A percentile compares a stretch with the other conserved stretches of the same genome.
Evolutionary conservation across 148 eudicot species (phyloP).

Genomic region (Chenopodium berlandieri): DNA sequence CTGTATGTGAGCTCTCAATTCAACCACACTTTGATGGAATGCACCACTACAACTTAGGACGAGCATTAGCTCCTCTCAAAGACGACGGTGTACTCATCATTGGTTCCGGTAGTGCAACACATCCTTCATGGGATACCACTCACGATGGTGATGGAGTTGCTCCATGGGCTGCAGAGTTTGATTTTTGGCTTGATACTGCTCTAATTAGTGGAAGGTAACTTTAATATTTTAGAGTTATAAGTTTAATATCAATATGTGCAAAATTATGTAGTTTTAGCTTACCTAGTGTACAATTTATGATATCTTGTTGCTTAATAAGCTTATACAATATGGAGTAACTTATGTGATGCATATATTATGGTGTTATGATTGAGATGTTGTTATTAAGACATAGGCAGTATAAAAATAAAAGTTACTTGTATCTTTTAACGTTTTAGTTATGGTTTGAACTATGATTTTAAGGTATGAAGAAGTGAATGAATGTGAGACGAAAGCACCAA

Average conservation of each 20-base stretch:
- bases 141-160: conserved; percentile 26
- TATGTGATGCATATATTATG: no score
- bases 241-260: no score
- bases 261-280: no score
- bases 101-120: conserved; percentile 79
- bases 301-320: no score
- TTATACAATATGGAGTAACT: no score
- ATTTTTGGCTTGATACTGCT: conserved; percentile 67
- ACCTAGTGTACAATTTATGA: no score
- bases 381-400: no score
- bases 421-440: not conserved
- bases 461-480: conserved; percentile 64
- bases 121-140: conserved; percentile 46
- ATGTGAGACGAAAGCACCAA: conserved; percentile 57
- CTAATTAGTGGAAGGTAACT: conserved; percentile 58
- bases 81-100: conserved; percentile 76
- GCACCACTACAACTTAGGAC: conserved; percentile 63
- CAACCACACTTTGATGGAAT: conserved; percentile 53
- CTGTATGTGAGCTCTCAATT: conserved; percentile 75
- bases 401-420: no score
- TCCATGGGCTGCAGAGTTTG: conserved; percentile 70
- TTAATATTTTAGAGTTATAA: no score
- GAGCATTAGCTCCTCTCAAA: conserved; percentile 66
- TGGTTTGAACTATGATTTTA: not conserved
- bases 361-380: no score